These are phyloP conservation scores for Sphaerulina vaccinii DNA, from an alignment of 2,329 filamentous ascomycete genomes.

Conservation along the genomic window DNA sequence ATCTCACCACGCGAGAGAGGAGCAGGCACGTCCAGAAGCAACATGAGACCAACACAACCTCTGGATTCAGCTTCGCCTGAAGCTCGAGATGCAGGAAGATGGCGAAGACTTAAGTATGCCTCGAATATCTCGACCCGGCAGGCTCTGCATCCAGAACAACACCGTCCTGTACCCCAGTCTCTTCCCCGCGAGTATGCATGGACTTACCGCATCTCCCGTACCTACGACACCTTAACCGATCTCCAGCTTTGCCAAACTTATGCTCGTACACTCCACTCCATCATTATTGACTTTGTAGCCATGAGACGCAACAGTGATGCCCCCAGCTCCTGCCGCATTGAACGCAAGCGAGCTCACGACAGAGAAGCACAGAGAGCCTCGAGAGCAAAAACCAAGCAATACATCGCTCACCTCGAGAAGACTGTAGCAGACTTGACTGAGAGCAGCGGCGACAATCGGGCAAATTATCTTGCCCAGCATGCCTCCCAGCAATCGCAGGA, in stretches of 20 bases:
- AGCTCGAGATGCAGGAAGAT: too few relatives aligned
- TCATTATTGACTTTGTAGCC: neutral
- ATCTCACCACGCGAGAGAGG: too few relatives aligned
- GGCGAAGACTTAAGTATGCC: too few relatives aligned
- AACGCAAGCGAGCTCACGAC: conserved; percentile 27
- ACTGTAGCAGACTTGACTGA: conserved; percentile 25
- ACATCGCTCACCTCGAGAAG: conserved; percentile 29
- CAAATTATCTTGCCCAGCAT: conserved; percentile 27
- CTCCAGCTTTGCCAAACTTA: neutral
- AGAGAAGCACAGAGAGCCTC: conserved; percentile 26
- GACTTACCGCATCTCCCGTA: neutral
- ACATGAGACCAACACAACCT: too few relatives aligned
- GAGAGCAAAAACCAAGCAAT: conserved; percentile 27
- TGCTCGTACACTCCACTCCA: neutral
- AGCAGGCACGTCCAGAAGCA: too few relatives aligned
- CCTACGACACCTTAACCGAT: neutral
- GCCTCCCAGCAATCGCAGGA: conserved; percentile 26
- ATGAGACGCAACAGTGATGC: conserved; percentile 21
- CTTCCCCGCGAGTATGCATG: neutral
- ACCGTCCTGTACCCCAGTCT: neutral
- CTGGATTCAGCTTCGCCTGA: too few relatives aligned
- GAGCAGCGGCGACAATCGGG: conserved; percentile 22
- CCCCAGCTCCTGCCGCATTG: conserved; percentile 29
- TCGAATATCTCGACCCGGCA: too few relatives aligned
- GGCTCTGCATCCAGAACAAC: neutral